These are phyloP conservation scores for Solanum hybrid DNA, from an alignment of 305 asterid species.

Conservation along the genomic window DNA sequence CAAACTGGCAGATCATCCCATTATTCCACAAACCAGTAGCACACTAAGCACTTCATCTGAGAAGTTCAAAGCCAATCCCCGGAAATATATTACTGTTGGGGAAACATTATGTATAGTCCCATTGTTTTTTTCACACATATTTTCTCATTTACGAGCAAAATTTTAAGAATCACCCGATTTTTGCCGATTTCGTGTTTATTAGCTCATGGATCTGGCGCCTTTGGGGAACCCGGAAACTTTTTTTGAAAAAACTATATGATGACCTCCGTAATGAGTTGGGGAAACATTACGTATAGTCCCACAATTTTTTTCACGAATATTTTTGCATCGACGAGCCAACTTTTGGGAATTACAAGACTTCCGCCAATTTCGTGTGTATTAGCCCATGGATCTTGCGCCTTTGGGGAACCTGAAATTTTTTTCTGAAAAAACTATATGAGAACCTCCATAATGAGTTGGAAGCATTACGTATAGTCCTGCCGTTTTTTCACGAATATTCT, in stretches of 20 bases:
- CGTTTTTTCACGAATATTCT: too few species aligned
- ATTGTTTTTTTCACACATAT: background rate
- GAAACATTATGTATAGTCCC: background rate
- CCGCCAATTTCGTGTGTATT: too few species aligned
- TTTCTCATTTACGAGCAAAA: background rate
- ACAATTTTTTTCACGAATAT: too few species aligned
- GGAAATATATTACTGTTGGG: background rate
- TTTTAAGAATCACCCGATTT: background rate
- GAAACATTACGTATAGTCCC: too few species aligned
- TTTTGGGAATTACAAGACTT: too few species aligned
- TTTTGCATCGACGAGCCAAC: too few species aligned
- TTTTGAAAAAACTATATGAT: background rate
- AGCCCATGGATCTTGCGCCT: too few species aligned
- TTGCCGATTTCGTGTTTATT: background rate
- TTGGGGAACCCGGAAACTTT: background rate
- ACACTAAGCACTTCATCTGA: background rate
- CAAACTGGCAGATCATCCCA: background rate
- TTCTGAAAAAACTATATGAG: too few species aligned
- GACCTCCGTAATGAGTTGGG: background rate
- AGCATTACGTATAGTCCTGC: too few species aligned
- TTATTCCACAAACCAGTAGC: background rate
- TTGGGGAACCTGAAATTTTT: too few species aligned
- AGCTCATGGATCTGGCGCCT: background rate
- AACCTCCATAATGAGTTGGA: too few species aligned
- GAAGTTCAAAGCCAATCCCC: background rate